Conservation (phyloP, 2,329 filamentous ascomycete genomes). For the Trichophyton benhamiae region DNA sequence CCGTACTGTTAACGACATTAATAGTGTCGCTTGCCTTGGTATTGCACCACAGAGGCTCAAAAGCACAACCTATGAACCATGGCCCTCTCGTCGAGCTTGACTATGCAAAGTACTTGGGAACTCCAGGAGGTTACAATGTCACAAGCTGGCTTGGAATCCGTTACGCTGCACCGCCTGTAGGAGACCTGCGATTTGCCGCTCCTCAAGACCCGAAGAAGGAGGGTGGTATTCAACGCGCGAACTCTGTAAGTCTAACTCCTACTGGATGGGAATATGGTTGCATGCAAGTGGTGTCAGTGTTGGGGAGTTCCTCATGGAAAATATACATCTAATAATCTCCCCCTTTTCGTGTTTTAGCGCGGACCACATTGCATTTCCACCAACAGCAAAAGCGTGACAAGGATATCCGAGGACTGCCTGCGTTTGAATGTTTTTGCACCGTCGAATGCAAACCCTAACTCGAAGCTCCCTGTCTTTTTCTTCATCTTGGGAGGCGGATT, state of each 20-base stretch:
- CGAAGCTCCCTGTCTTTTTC: constrained; percentile 52
- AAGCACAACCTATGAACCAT: not conserved
- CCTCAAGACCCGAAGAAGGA: constrained; percentile 43
- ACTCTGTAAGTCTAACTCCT: constrained; percentile 33
- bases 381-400: constrained; percentile 47
- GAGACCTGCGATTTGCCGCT: constrained; percentile 10
- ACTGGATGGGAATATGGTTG: not conserved
- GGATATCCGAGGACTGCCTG: constrained; percentile 35
- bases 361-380: constrained; percentile 52
- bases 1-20: not conserved
- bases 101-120: constrained; percentile 55
- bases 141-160: constrained; percentile 13
- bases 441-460: constrained; percentile 20
- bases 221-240: constrained; percentile 40
- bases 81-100: constrained; percentile 45
- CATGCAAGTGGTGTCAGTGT: not conserved
- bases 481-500: constrained; percentile 53
- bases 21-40: not conserved
- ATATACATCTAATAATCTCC: not conserved
- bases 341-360: constrained; percentile 20
- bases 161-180: constrained; percentile 11
- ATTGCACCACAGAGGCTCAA: not conserved
- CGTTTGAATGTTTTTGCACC: constrained; percentile 34
- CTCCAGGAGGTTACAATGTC: constrained; percentile 32
- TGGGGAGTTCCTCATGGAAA: not conserved